Conservation (phyloP, 495 filamentous ascomycete species). For the Podospora anserina region DNA sequence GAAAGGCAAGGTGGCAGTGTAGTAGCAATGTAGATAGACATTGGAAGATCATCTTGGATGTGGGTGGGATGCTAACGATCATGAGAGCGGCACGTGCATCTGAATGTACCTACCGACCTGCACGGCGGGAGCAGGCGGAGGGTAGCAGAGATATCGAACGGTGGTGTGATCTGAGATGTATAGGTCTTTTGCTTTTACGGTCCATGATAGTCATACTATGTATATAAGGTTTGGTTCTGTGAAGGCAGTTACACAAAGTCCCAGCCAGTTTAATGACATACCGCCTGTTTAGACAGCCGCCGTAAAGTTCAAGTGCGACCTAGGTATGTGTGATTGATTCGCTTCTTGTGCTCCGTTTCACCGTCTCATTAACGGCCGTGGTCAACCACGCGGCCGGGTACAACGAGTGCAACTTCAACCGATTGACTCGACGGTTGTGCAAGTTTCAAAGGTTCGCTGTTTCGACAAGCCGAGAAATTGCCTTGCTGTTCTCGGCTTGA, state of each 20-base stretch:
- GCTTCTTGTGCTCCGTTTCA: not conserved
- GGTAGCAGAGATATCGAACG: not conserved
- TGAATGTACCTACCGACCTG: not conserved
- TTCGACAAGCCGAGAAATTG: not conserved
- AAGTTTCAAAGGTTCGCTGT: not conserved
- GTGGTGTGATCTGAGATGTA: slow-evolving; percentile 2
- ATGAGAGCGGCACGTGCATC: slow-evolving; percentile 1
- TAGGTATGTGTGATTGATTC: not conserved
- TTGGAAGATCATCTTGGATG: not conserved
- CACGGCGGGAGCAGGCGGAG: slow-evolving; percentile 1
- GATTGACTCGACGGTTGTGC: not conserved
- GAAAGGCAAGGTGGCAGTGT: not conserved
- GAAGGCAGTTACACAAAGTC: not conserved
- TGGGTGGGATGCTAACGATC: not conserved
- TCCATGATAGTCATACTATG: not conserved
- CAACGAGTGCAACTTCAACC: not conserved
- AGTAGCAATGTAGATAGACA: not conserved
- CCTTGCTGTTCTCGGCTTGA: not conserved
- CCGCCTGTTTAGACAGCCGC: not conserved
- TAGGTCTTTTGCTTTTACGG: not conserved
- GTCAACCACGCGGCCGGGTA: not conserved
- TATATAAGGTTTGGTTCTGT: not conserved
- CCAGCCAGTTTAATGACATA: not conserved
- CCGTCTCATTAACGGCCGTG: not conserved
- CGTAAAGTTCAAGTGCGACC: not conserved